These are phyloP conservation scores for Cladosporium austrohemisphaericum DNA, from an alignment of 2,329 filamentous ascomycete species.

Conservation along the genomic window DNA sequence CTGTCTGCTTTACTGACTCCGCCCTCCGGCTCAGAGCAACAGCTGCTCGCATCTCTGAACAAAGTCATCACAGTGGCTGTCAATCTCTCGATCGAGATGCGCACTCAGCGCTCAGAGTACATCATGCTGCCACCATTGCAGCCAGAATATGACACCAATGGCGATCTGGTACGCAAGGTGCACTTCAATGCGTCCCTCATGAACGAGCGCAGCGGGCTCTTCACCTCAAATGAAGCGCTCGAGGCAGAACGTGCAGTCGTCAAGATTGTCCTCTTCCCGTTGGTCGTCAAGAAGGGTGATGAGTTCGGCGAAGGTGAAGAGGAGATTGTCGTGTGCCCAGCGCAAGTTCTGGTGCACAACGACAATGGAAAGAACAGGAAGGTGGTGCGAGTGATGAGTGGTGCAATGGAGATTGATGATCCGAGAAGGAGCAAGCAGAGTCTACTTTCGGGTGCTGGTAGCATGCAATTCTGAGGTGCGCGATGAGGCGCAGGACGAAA, in stretches of 20 bases:
- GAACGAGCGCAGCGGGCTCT: slow-evolving; percentile 80
- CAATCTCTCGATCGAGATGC: slow-evolving; percentile 91
- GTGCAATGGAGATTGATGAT: slow-evolving; percentile 46
- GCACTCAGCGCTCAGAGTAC: slow-evolving; percentile 92
- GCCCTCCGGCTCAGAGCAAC: slow-evolving; percentile 71
- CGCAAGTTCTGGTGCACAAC: slow-evolving; percentile 73
- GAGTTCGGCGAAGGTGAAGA: slow-evolving; percentile 84
- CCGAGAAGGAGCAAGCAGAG: slow-evolving; percentile 29
- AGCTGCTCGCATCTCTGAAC: slow-evolving; percentile 78
- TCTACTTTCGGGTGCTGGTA: slow-evolving; percentile 29
- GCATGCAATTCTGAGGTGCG: slow-evolving; percentile 24
- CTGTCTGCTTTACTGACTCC: slow-evolving; percentile 82
- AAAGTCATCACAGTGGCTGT: slow-evolving; percentile 87
- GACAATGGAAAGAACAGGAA: slow-evolving; percentile 41
- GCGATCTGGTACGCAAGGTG: slow-evolving; percentile 82
- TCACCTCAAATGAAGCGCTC: slow-evolving; percentile 70
- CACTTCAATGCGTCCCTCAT: slow-evolving; percentile 90
- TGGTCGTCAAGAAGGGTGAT: slow-evolving; percentile 94
- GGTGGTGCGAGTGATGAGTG: slow-evolving; percentile 48
- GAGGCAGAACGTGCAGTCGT: slow-evolving; percentile 74
- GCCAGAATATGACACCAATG: slow-evolving; percentile 90
- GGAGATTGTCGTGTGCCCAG: slow-evolving; percentile 91
- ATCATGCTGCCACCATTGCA: slow-evolving; percentile 96
- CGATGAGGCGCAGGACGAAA: no score
- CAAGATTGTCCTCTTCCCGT: slow-evolving; percentile 88